Evolutionary conservation across 1,284 basidiomycete species (phyloP), one percentile per base, ranked within the genome.

Genomic region (Ceratobasidium sp.): DNA sequence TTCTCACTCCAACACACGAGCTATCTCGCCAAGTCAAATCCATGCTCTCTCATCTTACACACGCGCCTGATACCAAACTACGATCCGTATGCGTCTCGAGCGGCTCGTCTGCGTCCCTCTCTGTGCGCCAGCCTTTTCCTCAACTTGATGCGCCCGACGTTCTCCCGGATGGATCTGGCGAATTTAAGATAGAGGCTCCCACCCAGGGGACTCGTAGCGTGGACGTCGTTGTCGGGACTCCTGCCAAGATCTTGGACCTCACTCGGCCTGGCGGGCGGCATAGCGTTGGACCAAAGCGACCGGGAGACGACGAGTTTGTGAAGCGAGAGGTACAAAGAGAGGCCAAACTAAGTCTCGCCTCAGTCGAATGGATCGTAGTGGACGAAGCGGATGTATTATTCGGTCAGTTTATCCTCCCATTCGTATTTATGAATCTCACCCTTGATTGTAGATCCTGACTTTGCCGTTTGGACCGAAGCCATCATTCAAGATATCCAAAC

Each of bases 381-480:
- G 95, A 97, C 79, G 95, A 97, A 82, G 94, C 95, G 0, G 95
- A 97, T 81, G 90, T 96, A 43, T 85, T 96, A n/a, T 91, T 96
- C 75, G 94, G 94, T 92, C 78, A 76, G 88, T 84, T 2, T 46
- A 9, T 11, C 29, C 11, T 25, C 32, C 32, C 40, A 34, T n/a
- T n/a, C n/a, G n/a, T n/a, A n/a, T n/a, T n/a, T n/a, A n/a, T 34
- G 57, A 37, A 73, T 37, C 32, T 43, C 1, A 29, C 46, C 17
- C 7, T 29, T n/a, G n/a, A 34, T 19, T 25, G 15, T 78, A 94
- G 94, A 95, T 81, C 87, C 90, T 0, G 94, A 95, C 81, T 96
- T 96, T 82, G 87, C 90, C 78, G 88, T 90, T 70, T 89, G 90
- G 40, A 95, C 94, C 0, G 84, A 89, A 1, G 83, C 86, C 52